Evolutionary conservation across 2,329 filamentous ascomycete species (phyloP).

Genomic region (Fusarium sp.): DNA sequence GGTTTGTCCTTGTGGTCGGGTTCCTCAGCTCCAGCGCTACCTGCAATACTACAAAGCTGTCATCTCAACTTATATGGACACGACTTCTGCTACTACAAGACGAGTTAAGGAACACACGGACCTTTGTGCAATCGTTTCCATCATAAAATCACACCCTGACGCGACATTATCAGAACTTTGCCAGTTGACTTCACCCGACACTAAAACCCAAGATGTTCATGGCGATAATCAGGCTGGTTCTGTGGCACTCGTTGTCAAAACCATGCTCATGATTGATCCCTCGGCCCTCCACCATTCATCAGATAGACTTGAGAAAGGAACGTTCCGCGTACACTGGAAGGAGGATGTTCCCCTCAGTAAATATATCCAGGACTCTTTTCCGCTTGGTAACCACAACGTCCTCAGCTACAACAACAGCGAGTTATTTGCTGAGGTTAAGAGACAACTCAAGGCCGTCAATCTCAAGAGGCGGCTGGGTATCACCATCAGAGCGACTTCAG

Average conservation of each 20-base stretch:
- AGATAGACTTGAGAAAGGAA: not conserved
- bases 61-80: not conserved
- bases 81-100: not conserved
- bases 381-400: not conserved
- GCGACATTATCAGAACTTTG: not conserved
- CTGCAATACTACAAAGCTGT: not conserved
- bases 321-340: not conserved
- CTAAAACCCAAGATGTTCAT: fast-evolving
- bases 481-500: not conserved
- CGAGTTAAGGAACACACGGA: not conserved
- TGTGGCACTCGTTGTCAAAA: not conserved
- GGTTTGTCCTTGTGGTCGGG: not conserved
- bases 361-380: slow-evolving; percentile 5
- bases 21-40: not conserved
- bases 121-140: not conserved
- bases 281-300: not conserved
- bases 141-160: not conserved
- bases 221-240: not conserved
- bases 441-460: not conserved
- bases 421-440: not conserved
- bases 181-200: fast-evolving
- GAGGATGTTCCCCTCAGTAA: not conserved
- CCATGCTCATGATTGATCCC: not conserved
- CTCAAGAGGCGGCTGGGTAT: not conserved
- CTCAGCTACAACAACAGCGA: slow-evolving; percentile 1